Base-by-base conservation (phyloP, 352 stramenopile genomes). In the Albugo laibachii region DNA sequence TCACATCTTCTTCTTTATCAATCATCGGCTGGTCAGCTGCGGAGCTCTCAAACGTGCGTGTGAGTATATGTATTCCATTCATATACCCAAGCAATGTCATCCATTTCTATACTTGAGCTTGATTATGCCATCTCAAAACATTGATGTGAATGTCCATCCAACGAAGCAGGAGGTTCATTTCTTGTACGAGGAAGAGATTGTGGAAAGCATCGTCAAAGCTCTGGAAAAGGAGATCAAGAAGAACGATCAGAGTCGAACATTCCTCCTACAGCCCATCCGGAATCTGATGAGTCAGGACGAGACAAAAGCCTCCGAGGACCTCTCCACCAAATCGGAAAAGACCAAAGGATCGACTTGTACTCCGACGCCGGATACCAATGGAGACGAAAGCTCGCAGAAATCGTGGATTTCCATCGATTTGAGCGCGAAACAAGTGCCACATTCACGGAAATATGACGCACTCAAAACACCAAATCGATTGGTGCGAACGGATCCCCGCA, bases 121-220 rank as follows among this genome's bases (percentile, higher is more conserved):
- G 24, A 61, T 87, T 43, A 76, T 99, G 16, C 93, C 93, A 2
- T 65, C 83, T 6, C 60, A 68, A 19, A 87, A 97, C 53, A 65
- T 99, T 2, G 96, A 99, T 65, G 96, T 99, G 16, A 99, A 99
- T 58, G 91, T 99, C 2, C 95, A 99, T 60, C 96, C 96, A 13
- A 98, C 93, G 13, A 99, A 99, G 69, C 66, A 76, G 62, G 94
- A 99, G 55, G 93, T 99, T 0, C 79, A 95, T 39, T 95, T 98
- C 40, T 62, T 98, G 18, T 80, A 97, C 60, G 83, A 97, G 59
- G 89, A 98, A 68, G 68, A 89, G 48, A 75, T 98, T 35, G 76
- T 95, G 48, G 65, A 86, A 31, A 64, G 73, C 4, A 68, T 89
- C 5, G 69, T 58, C n/a, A 63, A 77, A 36, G 66, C 89, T n/a